Conservation (phyloP, 495 filamentous ascomycete species). For the Aspergillus haitiensis region DNA sequence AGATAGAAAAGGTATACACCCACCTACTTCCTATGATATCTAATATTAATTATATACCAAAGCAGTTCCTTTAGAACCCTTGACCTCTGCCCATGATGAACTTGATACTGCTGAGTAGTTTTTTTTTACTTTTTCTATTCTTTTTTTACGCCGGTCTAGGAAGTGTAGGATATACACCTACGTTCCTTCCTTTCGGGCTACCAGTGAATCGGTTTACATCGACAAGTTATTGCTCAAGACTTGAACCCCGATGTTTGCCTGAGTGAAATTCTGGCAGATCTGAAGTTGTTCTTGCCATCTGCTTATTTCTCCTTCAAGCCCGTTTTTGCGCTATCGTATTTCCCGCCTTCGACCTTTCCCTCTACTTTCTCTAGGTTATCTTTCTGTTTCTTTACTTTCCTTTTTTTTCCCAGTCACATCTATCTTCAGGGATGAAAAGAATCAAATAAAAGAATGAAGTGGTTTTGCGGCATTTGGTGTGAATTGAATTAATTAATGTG, state of each 20-base stretch:
- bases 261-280: slow-evolving; percentile 3
- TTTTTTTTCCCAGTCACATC: slow-evolving; percentile 3
- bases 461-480: slow-evolving; percentile 10
- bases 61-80: slow-evolving; percentile 64
- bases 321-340: slow-evolving; percentile 3
- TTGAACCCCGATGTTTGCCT: neutral
- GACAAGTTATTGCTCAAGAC: neutral
- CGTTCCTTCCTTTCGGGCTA: slow-evolving; percentile 2
- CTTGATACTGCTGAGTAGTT: slow-evolving; percentile 92
- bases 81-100: slow-evolving; percentile 87
- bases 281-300: neutral
- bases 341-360: slow-evolving; percentile 1
- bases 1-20: slow-evolving; percentile 79
- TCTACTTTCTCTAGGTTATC: slow-evolving; percentile 5
- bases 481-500: slow-evolving; percentile 21
- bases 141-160: neutral
- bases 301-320: slow-evolving; percentile 4
- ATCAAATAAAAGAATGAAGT: slow-evolving; percentile 16
- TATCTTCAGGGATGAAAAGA: slow-evolving; percentile 10
- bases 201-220: neutral
- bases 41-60: slow-evolving; percentile 6
- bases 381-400: slow-evolving; percentile 9
- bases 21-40: neutral
- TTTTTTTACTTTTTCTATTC: slow-evolving; percentile 16
- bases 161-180: slow-evolving; percentile 3